phyloP scores from a whole-genome alignment of 2,329 filamentous ascomycete genomes.

The Chrysoporthe austroafricana region DNA sequence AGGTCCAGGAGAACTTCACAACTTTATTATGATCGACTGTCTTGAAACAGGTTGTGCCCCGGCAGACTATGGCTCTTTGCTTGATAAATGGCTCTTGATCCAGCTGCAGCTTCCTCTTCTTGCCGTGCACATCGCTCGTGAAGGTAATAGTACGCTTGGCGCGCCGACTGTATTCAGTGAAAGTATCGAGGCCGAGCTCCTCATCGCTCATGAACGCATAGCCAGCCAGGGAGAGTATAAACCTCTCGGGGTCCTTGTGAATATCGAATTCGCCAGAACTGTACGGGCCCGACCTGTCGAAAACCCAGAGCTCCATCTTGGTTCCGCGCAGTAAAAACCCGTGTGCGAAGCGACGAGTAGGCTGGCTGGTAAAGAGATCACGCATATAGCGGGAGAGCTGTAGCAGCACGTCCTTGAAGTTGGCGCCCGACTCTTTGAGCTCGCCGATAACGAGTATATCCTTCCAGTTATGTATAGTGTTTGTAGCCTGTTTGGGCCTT shows the following conservation, averaged over 20 bases:
- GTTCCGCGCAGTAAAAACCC: background rate
- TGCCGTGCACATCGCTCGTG: background rate
- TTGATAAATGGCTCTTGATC: background rate
- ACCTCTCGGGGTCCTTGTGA: slow-evolving; percentile 35
- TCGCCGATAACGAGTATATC: no score
- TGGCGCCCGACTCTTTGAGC: no score
- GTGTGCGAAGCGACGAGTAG: background rate
- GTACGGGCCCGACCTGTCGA: slow-evolving; percentile 40
- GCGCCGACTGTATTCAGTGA: slow-evolving; percentile 27
- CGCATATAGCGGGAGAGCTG: no score
- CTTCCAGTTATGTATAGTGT: no score
- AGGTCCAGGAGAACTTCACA: slow-evolving; percentile 39
- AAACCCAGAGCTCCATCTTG: slow-evolving; percentile 38
- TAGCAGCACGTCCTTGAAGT: no score
- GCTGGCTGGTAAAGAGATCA: no score
- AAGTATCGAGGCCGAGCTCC: slow-evolving; percentile 38
- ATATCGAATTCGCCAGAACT: slow-evolving; percentile 38
- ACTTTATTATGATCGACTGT: slow-evolving; percentile 32
- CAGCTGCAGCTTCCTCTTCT: slow-evolving; percentile 10
- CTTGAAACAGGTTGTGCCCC: slow-evolving; percentile 35
- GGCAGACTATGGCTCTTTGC: slow-evolving; percentile 31
- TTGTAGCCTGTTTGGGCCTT: no score
- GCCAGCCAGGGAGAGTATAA: slow-evolving; percentile 35
- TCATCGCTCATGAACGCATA: slow-evolving; percentile 39
- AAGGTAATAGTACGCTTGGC: background rate